phyloP scores from a whole-genome alignment of 176 grass and related monocot species.

The Leersia perrieri region DNA sequence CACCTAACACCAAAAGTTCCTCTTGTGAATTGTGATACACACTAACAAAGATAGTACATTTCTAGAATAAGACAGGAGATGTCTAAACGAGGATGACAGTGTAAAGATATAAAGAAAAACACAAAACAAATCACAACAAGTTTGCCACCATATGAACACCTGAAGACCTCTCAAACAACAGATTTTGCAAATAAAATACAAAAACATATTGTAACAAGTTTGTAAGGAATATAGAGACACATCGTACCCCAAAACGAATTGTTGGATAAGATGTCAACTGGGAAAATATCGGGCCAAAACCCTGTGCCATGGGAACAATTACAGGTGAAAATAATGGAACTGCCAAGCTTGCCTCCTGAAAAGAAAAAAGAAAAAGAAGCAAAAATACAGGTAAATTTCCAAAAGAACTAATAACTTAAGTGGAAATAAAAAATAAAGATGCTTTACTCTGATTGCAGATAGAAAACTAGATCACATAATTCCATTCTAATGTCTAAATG shows the following conservation, averaged over 20 bases:
- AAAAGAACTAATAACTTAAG: not conserved
- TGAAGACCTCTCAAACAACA: not conserved
- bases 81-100: not conserved
- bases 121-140: too few relatives aligned
- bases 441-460: not conserved
- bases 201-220: not conserved
- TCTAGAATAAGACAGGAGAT: constrained; percentile 1
- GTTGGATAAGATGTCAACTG: constrained; percentile 82
- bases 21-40: constrained; percentile 11
- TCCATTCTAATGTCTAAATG: not conserved
- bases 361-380: constrained; percentile 31
- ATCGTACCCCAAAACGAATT: constrained; percentile 69
- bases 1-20: not conserved
- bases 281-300: constrained; percentile 86
- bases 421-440: constrained; percentile 26
- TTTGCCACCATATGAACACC: not conserved
- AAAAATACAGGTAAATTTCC: not conserved
- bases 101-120: not conserved
- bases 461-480: constrained; percentile 16
- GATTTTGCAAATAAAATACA: not conserved
- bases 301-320: constrained; percentile 94
- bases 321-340: constrained; percentile 94
- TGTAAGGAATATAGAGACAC: constrained; percentile 17
- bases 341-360: constrained; percentile 84
- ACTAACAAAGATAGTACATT: constrained; percentile 3